phyloP scores from a whole-genome alignment of 116 monocot species.

The Thalassia testudinum region DNA sequence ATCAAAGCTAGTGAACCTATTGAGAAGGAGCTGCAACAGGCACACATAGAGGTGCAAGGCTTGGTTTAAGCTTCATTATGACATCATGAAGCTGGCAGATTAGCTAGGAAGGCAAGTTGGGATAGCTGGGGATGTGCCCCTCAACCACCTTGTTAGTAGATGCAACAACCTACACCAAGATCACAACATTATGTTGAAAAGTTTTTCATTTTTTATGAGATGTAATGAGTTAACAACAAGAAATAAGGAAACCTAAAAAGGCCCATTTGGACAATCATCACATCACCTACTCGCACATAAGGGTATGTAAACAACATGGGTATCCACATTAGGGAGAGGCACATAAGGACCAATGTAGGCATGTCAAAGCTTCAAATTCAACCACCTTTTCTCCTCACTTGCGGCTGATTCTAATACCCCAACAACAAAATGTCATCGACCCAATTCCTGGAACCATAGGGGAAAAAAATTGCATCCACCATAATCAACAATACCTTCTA shows the following conservation, averaged over 20 bases:
- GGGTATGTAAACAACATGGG: constrained; percentile 89
- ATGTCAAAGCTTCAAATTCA: constrained; percentile 98
- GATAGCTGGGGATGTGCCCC: constrained; percentile 91
- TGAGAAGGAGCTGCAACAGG: constrained; percentile 59
- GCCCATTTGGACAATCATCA: too few species aligned
- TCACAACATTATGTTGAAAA: too few species aligned
- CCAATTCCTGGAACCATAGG: too few species aligned
- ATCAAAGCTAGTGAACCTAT: constrained; percentile 41
- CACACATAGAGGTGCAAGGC: constrained; percentile 46
- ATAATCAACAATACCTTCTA: constrained; percentile 31
- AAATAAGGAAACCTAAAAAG: too few species aligned
- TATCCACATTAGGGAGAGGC: constrained; percentile 70
- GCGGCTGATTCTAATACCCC: background rate
- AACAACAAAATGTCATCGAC: background rate
- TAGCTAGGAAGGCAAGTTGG: constrained; percentile 71
- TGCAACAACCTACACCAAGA: constrained; percentile 49
- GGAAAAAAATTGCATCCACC: background rate
- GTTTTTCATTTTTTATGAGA: too few species aligned
- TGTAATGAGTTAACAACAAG: too few species aligned
- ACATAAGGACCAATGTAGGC: constrained; percentile 94
- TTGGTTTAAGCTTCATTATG: constrained; percentile 59
- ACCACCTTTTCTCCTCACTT: constrained; percentile 59
- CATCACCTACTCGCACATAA: constrained; percentile 86
- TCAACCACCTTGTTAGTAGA: constrained; percentile 94
- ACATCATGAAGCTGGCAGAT: constrained; percentile 88